Percentiles rank a stretch among this genome's conserved stretches.
These are phyloP conservation scores for Psilocybe subaeruginosa DNA, from an alignment of 768 basidiomycete genomes.

Conservation along the genomic window DNA sequence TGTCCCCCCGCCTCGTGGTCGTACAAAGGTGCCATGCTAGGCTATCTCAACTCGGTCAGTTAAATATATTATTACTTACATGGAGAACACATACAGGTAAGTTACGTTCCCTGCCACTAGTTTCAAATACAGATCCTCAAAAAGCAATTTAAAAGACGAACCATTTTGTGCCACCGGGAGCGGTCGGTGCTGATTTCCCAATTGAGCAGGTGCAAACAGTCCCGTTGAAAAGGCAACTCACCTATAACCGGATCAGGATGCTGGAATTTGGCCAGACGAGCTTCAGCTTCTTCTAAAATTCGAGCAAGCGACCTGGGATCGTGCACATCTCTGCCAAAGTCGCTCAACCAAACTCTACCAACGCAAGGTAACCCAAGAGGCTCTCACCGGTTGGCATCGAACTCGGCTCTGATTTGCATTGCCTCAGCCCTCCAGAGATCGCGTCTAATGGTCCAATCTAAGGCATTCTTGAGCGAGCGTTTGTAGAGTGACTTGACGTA, in stretches of 20 bases:
- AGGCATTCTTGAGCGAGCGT: constrained; percentile 80
- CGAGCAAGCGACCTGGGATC: constrained; percentile 81
- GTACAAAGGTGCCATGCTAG: constrained; percentile 63
- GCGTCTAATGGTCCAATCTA: constrained; percentile 89
- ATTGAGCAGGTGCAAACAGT: constrained; percentile 15
- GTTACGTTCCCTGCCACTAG: constrained; percentile 70
- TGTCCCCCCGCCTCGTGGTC: constrained; percentile 55
- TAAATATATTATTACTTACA: constrained; percentile 3
- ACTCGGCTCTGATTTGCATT: constrained; percentile 86
- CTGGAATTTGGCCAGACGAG: constrained; percentile 57
- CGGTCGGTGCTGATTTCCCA: constrained; percentile 62
- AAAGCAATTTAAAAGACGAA: constrained; percentile 40
- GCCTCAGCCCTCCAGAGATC: constrained; percentile 88
- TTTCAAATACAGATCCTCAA: constrained; percentile 3
- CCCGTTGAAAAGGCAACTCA: constrained; percentile 46
- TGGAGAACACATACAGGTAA: constrained; percentile 57
- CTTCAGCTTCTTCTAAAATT: constrained; percentile 84
- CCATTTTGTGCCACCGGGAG: constrained; percentile 97
- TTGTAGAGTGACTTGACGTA: constrained; percentile 94
- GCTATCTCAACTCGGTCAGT: constrained; percentile 40
- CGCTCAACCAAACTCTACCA: constrained; percentile 6
- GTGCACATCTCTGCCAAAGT: constrained; percentile 64
- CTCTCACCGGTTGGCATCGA: constrained; percentile 81
- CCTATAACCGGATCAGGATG: constrained; percentile 96
- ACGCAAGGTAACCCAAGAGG: constrained; percentile 5